Evolutionary conservation across 1,284 basidiomycete species (phyloP), one percentile per base, ranked within the genome.

Genomic region (Heterobasidion occidentale): DNA sequence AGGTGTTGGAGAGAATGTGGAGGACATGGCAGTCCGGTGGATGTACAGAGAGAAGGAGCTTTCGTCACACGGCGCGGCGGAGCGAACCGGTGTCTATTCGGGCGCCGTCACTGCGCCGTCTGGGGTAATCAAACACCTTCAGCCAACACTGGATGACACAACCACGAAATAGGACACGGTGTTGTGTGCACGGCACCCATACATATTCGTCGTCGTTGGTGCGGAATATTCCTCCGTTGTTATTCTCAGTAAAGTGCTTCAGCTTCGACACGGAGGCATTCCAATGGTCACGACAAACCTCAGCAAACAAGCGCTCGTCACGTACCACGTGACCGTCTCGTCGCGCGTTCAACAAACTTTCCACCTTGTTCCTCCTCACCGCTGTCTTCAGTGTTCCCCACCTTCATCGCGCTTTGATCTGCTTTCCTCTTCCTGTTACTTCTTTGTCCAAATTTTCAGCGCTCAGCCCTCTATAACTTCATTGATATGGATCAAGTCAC

Each of bases 401-500:
- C 19, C 49, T 36, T 38, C 15, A 20, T 36, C 20, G 9, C 50
- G 9, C 47, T 33, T 20, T 49, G 20, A 20, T 49, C 47, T 19
- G 34, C 7, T 48, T 48, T 33, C 5, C 27, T 34, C 19, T 49
- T 27, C 15, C 47, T 27, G 27, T 27, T 27, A 27, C 27, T 27
- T 27, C 27, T 27, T 4, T 27, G 27, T 27, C 27, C 27, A 27
- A 27, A 27, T 45, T 17, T 6, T 1, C 8, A 14, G 42, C 42
- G 42, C 17, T 50, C 33, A n/a, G 33, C 48, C 19, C 19, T 50
- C 7, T 27, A 34, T 14, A 50, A 20, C 15, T 27, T 34, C 48
- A 20, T 50, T 15, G 42, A 45, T 45, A 89, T 90, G 87, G 87
- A 89, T 65, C 87, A 89, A 70, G 74, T 88, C 64, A 86, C 84